Percentiles rank a stretch among this genome's conserved stretches.
phyloP scores from a whole-genome alignment of 2,329 filamentous ascomycete genomes.

The Mycosphaerella sp. region DNA sequence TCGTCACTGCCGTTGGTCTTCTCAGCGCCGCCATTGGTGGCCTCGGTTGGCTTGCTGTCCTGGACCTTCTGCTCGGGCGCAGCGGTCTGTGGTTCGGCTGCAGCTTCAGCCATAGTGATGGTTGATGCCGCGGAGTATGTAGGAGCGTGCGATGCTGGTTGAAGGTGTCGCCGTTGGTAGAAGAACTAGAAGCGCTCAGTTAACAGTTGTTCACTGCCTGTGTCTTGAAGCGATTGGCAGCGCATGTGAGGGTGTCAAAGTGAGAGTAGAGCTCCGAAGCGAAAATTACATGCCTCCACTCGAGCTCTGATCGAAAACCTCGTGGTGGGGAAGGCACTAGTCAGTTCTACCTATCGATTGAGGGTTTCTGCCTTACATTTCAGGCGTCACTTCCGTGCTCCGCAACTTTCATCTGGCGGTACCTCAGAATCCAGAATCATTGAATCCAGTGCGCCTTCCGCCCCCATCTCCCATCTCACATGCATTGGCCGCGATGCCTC shows the following conservation, averaged over 20 bases:
- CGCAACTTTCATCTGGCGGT: constrained; percentile 1
- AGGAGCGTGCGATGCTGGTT: constrained; percentile 5
- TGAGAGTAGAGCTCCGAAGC: neutral
- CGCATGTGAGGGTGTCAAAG: neutral
- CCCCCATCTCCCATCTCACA: neutral
- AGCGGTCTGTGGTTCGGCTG: constrained; percentile 20
- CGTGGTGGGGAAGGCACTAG: neutral
- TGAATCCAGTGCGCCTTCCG: neutral
- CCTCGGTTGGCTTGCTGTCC: constrained; percentile 15
- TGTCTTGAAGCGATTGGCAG: neutral
- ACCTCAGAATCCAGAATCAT: neutral
- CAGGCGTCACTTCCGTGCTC: constrained; percentile 6
- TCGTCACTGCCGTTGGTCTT: constrained; percentile 11
- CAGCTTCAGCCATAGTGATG: constrained; percentile 18
- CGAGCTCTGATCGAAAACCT: neutral
- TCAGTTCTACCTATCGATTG: neutral
- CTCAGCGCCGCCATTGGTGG: constrained; percentile 16
- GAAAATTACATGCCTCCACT: neutral
- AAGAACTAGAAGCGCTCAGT: neutral
- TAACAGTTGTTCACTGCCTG: neutral
- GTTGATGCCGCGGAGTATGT: neutral
- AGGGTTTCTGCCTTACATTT: neutral
- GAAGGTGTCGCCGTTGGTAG: neutral
- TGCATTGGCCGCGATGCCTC: constrained; percentile 22
- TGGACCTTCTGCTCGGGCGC: constrained; percentile 15